Evolutionary conservation across 2,329 filamentous ascomycete genomes (phyloP), one percentile per base, ranked within the genome.

Genomic region (Talaromyces piceae): DNA sequence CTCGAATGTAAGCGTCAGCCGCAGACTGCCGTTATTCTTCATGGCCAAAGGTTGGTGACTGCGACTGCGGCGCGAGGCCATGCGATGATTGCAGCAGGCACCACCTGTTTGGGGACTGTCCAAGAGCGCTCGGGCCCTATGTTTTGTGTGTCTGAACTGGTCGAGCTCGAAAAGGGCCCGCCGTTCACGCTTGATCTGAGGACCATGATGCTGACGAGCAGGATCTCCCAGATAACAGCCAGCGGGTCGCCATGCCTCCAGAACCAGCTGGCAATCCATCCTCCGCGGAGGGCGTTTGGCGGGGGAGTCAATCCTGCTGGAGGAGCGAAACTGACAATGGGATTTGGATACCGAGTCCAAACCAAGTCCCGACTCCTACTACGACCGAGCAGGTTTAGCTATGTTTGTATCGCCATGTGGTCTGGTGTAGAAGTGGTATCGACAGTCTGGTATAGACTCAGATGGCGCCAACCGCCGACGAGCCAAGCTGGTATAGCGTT

Each of bases 31-130:
- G n/a, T 22, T 66, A n/a, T 60, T 56, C 26, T 30, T 60, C 12
- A 60, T 58, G 6, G 51, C 47, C 7, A 63, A 59, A 45, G 65
- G 63, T 33, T 60, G 63, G n/a, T 45, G 57, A 13, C 56, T 56
- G 25, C 11, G 1, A 1, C 22, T 62, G n/a, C 56, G 63, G 6
- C 56, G 59, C 22, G 44, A 50, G 22, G 62, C 62, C 9, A 28
- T 65, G 18, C 25, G 45, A 2, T 49, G 63, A 20, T 41, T 63
- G 26, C 48, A 39, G 41, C 53, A 52, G 41, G 55, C 56, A 2
- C 62, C 63, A 11, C 51, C 47, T 5, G 44, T 63, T 16, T 61
- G 64, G 52, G 59, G 58, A 1, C 54, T 64, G 18, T 62, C 57
- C 37, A 61, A 62, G 52, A 56, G 54, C 18, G 18, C 51, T 1